A percentile compares a stretch with the other conserved stretches of the same genome.
Conservation (phyloP, 148 eudicot species). For the Polygonum aviculare region DNA sequence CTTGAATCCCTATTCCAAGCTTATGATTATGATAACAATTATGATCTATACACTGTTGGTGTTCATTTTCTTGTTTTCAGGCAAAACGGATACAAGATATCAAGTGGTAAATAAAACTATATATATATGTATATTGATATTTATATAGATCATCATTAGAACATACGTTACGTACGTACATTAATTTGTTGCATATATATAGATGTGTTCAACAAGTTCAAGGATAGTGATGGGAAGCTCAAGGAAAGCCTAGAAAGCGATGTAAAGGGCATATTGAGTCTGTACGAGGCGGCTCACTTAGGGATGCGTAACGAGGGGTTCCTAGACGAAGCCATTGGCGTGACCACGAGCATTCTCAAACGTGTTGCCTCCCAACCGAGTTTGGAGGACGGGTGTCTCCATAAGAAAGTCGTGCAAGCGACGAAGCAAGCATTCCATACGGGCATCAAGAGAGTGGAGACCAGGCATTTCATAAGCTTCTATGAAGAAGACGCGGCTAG, state of each 20-base stretch:
- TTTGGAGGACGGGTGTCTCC: too few species aligned
- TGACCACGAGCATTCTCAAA: neutral
- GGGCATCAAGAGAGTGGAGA: constrained; percentile 19
- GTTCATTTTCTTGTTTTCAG: constrained; percentile 30
- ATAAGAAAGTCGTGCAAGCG: neutral
- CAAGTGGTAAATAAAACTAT: constrained; percentile 23
- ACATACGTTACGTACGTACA: too few species aligned
- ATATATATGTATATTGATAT: too few species aligned
- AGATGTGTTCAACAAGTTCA: constrained; percentile 25
- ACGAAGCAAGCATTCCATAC: neutral
- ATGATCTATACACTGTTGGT: constrained; percentile 21
- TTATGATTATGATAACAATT: neutral
- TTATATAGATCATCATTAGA: too few species aligned
- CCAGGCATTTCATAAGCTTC: constrained; percentile 17
- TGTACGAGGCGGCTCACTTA: neutral
- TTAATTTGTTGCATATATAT: too few species aligned
- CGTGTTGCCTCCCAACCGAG: neutral
- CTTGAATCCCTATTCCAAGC: constrained; percentile 8
- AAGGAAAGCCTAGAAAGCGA: constrained; percentile 12
- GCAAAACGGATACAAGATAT: constrained; percentile 31
- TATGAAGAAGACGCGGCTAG: constrained; percentile 21
- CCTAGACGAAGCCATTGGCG: neutral
- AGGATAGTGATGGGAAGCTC: constrained; percentile 11
- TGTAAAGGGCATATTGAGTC: neutral
- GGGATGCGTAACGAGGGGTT: neutral